Evolutionary conservation across 495 filamentous ascomycete genomes (phyloP).

Genomic region (Neurospora terricola): DNA sequence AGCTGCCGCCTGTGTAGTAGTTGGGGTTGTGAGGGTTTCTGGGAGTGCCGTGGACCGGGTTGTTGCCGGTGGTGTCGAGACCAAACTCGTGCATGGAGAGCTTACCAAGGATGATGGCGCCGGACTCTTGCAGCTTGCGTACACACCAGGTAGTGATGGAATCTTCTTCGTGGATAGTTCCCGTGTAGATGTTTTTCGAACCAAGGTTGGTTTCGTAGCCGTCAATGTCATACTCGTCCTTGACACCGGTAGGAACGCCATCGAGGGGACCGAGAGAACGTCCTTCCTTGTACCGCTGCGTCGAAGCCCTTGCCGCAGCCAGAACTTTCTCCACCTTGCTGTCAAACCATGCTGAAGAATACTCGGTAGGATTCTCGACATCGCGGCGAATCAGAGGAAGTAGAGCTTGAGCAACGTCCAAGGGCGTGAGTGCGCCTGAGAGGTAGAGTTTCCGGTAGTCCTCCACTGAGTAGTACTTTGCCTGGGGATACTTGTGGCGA

Average conservation of each 20-base stretch:
- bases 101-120: constrained; percentile 70
- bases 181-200: constrained; percentile 30
- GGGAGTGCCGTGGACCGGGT: constrained; percentile 69
- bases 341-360: constrained; percentile 58
- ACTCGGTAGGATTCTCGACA: constrained; percentile 36
- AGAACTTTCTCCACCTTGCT: constrained; percentile 47
- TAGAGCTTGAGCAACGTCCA: constrained; percentile 52
- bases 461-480: constrained; percentile 49
- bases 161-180: constrained; percentile 34
- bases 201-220: constrained; percentile 61
- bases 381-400: constrained; percentile 60
- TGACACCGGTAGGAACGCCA: constrained; percentile 53
- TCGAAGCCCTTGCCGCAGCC: constrained; percentile 57
- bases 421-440: constrained; percentile 56
- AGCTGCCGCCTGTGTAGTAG: constrained; percentile 80
- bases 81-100: constrained; percentile 80
- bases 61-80: constrained; percentile 72
- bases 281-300: constrained; percentile 52
- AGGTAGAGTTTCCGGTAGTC: constrained; percentile 62
- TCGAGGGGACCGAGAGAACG: constrained; percentile 57
- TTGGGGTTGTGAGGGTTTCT: constrained; percentile 60
- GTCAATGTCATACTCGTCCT: constrained; percentile 55
- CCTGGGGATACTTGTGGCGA: constrained; percentile 20
- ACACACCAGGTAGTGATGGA: constrained; percentile 55
- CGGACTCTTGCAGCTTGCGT: constrained; percentile 58